Base-by-base conservation (phyloP, 306 rosid species). In the Albizia julibrissin region DNA sequence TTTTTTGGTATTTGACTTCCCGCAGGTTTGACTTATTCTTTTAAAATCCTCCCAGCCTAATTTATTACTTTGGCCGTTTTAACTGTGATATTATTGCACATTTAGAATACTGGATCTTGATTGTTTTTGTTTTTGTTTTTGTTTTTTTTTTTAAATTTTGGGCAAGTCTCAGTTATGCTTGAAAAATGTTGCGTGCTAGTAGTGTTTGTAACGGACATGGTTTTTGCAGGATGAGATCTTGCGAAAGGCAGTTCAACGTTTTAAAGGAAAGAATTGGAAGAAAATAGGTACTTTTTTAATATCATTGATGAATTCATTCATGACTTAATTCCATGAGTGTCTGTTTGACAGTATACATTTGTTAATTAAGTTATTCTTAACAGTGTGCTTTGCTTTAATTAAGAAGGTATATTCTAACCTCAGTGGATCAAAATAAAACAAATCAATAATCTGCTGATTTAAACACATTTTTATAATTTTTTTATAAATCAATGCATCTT, bases 251-350 rank as follows among this genome's bases (percentile, higher is more conserved):
- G 99, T 96, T 78, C 91, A 93, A 82, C 94, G 90, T 79, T 96
- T 92, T 76, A 90, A 93, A 86, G 99, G 99, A 84, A 96, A 96
- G 89, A 93, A 90, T 50, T 96, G 99, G 99, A 96, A 94, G 84
- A 96, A 96, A 92, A 96, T 96, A 88, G 99, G 99, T 94, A 88
- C 62, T 12, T 34, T 74, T 67, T 67, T 46, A 52, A 76, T 33
- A 26, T 65, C 40, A 34, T 67, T 67, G 46, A 67, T 8, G 26
- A 19, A 67, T 34, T 49, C 40, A 31, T 79, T 82, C 59, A 24
- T 15, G 79, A 59, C 44, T 69, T n/a, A 22, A 22, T 42, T 31
- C 16, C 61, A 69, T 24, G 66, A 26, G 21, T 27, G 40, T 65
- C 27, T 56, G 14, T 74, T 43, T 69, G 26, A 66, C 47, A n/a